Percentiles rank a stretch among this genome's conserved stretches.
Conservation (phyloP, 2,329 filamentous ascomycete genomes). For the Lanzia echinophila region DNA sequence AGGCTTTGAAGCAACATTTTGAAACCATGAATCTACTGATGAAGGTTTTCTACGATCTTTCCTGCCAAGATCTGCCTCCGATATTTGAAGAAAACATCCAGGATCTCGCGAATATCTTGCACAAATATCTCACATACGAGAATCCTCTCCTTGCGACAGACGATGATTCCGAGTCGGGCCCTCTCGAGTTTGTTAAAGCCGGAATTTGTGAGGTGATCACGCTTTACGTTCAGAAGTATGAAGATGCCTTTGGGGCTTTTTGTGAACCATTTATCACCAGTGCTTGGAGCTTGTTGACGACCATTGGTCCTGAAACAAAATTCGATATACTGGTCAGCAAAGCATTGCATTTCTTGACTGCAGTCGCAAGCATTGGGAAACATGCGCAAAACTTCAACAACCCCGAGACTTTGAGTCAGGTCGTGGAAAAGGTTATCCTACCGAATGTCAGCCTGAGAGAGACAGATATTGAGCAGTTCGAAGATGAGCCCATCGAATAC, state of each 20-base stretch:
- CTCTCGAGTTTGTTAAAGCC: constrained; percentile 80
- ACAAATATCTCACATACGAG: constrained; percentile 89
- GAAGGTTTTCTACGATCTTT: constrained; percentile 92
- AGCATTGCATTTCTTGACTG: constrained; percentile 88
- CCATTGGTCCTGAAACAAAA: constrained; percentile 79
- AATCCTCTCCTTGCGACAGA: constrained; percentile 77
- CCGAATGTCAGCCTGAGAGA: constrained; percentile 89
- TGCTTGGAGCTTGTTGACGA: constrained; percentile 86
- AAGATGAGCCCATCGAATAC: constrained; percentile 98
- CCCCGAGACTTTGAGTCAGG: constrained; percentile 69
- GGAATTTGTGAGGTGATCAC: constrained; percentile 89
- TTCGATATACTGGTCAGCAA: constrained; percentile 93
- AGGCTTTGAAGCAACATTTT: constrained; percentile 69
- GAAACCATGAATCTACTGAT: constrained; percentile 81
- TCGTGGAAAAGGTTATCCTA: constrained; percentile 92
- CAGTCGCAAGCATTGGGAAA: constrained; percentile 68
- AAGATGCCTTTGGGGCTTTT: constrained; percentile 82
- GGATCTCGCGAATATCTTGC: constrained; percentile 69
- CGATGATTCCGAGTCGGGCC: constrained; percentile 82
- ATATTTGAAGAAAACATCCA: constrained; percentile 86
- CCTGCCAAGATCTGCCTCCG: constrained; percentile 92
- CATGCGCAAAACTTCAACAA: constrained; percentile 85
- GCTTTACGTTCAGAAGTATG: constrained; percentile 89
- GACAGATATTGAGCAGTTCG: constrained; percentile 90
- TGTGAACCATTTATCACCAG: constrained; percentile 80